A percentile compares a stretch with the other conserved stretches of the same genome.
phyloP scores from a whole-genome alignment of 2,329 filamentous ascomycete species.

The Sordariomycetes sp. region DNA sequence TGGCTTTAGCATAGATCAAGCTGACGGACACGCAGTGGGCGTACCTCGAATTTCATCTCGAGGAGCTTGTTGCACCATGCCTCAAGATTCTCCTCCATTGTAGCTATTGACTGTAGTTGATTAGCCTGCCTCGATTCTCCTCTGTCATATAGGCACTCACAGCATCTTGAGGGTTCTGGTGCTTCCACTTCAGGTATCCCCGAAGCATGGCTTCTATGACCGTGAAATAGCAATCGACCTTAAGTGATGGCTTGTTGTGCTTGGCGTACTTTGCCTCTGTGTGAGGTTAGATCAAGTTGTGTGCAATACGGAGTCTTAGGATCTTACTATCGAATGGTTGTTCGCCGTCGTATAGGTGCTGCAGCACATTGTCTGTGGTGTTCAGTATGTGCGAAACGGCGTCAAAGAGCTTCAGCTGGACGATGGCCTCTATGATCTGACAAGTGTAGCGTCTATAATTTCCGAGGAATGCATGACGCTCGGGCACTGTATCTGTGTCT shows the following conservation, averaged over 20 bases:
- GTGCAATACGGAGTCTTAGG: neutral
- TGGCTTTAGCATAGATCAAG: conserved; percentile 6
- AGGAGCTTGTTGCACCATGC: conserved; percentile 66
- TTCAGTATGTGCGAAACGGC: conserved; percentile 82
- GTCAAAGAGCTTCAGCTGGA: conserved; percentile 71
- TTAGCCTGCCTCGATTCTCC: too few species aligned
- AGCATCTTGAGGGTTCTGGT: conserved; percentile 15
- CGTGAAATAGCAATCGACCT: conserved; percentile 81
- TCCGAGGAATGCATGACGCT: conserved; percentile 88
- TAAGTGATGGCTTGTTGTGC: conserved; percentile 62
- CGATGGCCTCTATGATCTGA: conserved; percentile 79
- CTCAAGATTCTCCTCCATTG: conserved; percentile 56
- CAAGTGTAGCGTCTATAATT: conserved; percentile 91
- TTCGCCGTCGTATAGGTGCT: conserved; percentile 64
- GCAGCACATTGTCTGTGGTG: conserved; percentile 64
- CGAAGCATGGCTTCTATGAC: conserved; percentile 84
- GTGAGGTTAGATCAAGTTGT: neutral
- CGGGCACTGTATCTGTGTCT: conserved; percentile 89
- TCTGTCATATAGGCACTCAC: too few species aligned
- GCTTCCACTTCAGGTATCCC: conserved; percentile 75
- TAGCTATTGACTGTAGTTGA: conserved; percentile 19
- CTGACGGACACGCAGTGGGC: conserved; percentile 1
- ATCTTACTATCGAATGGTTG: conserved; percentile 55
- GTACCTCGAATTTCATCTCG: conserved; percentile 57
- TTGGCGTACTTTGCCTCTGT: conserved; percentile 47